Conservation (phyloP, 179 eudicot genomes). For the Sideroxylon spinosum region DNA sequence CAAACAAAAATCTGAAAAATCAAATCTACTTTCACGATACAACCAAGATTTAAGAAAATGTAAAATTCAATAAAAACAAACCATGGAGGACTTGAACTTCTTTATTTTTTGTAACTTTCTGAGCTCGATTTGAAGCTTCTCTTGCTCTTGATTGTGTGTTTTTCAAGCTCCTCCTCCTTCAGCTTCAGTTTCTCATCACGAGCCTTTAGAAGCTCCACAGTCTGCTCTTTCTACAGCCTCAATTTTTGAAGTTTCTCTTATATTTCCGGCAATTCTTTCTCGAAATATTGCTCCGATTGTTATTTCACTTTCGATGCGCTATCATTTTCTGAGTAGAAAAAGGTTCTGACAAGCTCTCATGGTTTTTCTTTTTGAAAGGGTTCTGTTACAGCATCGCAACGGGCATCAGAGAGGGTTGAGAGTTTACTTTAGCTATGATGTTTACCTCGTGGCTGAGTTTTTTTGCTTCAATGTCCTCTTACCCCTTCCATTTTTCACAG, state of each 20-base stretch:
- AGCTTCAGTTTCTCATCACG: constrained; percentile 54
- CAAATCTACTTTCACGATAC: too few species aligned
- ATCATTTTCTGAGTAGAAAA: constrained; percentile 33
- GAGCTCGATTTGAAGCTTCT: too few species aligned
- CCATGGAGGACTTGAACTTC: too few species aligned
- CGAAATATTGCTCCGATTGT: constrained; percentile 26
- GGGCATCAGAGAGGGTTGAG: constrained; percentile 23
- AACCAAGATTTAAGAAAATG: too few species aligned
- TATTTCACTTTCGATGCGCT: constrained; percentile 30
- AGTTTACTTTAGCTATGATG: constrained; percentile 28
- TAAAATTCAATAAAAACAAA: too few species aligned
- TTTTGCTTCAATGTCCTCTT: constrained; percentile 58
- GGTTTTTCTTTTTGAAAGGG: constrained; percentile 57
- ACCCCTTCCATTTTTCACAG: constrained; percentile 50
- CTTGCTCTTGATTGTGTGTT: too few species aligned
- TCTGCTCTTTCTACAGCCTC: constrained; percentile 74
- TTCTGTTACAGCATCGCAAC: constrained; percentile 21
- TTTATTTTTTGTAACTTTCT: too few species aligned
- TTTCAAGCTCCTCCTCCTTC: too few species aligned
- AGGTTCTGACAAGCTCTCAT: constrained; percentile 37
- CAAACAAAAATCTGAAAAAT: too few species aligned
- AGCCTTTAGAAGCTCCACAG: constrained; percentile 71
- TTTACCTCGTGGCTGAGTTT: constrained; percentile 51
- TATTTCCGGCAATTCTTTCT: constrained; percentile 69
- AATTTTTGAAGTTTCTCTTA: constrained; percentile 67